Conservation (phyloP, 2,329 filamentous ascomycete genomes). For the Xylariales sp. region DNA sequence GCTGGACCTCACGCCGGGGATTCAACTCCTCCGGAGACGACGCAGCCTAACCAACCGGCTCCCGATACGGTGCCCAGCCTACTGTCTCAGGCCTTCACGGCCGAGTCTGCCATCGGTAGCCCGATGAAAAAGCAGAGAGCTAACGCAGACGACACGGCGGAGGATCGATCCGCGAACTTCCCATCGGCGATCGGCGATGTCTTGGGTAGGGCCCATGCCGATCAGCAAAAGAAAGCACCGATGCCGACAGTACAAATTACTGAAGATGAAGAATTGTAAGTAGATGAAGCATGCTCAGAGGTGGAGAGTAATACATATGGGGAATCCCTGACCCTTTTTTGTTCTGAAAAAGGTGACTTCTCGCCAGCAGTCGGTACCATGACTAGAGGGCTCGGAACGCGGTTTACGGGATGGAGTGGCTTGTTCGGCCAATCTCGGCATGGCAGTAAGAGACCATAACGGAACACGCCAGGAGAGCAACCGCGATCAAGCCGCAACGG, state of each 20-base stretch:
- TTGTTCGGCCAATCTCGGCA: background rate
- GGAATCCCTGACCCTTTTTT: background rate
- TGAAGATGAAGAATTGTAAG: constrained; percentile 50
- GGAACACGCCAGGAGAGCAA: background rate
- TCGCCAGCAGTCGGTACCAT: background rate
- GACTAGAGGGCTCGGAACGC: background rate
- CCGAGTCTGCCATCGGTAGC: constrained; percentile 69
- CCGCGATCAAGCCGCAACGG: background rate
- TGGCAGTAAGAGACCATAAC: background rate
- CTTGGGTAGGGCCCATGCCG: constrained; percentile 50
- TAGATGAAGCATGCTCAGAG: background rate
- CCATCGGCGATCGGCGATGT: constrained; percentile 57
- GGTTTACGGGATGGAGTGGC: background rate
- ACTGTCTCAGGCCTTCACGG: constrained; percentile 58
- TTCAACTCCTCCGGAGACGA: constrained; percentile 56
- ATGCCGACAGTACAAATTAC: constrained; percentile 39
- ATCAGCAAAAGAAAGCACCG: constrained; percentile 40
- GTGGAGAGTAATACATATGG: background rate
- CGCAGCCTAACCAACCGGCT: constrained; percentile 48
- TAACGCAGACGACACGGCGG: constrained; percentile 64
- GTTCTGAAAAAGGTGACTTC: background rate
- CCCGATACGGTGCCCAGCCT: constrained; percentile 52
- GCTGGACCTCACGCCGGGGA: constrained; percentile 55
- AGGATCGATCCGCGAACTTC: constrained; percentile 53
- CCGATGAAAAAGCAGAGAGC: constrained; percentile 81